Evolutionary conservation across 495 filamentous ascomycete genomes (phyloP).

Genomic region (Delitschia confertaspora): DNA sequence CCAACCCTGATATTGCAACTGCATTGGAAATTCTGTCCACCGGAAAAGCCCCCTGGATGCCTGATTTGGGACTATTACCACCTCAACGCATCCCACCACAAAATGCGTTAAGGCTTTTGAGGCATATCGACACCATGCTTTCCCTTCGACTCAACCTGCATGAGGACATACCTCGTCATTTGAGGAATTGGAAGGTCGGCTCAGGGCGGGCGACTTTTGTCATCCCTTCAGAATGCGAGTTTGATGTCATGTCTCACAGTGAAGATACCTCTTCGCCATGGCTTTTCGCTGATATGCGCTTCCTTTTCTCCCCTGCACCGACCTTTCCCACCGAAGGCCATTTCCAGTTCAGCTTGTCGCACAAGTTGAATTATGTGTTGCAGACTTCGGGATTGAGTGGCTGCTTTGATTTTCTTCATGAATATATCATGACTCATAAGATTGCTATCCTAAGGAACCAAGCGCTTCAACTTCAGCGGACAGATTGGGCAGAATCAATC

Average conservation of each 20-base stretch:
- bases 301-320: constrained; percentile 62
- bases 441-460: constrained; percentile 70
- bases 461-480: constrained; percentile 54
- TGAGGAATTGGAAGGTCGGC: constrained; percentile 63
- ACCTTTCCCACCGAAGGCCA: constrained; percentile 33
- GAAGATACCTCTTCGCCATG: constrained; percentile 73
- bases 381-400: constrained; percentile 56
- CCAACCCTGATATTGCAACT: constrained; percentile 83
- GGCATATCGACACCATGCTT: constrained; percentile 74
- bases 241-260: constrained; percentile 78
- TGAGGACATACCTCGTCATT: constrained; percentile 60
- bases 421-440: constrained; percentile 78
- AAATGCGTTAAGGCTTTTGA: constrained; percentile 57
- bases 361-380: constrained; percentile 59
- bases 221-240: constrained; percentile 77
- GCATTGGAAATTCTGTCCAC: constrained; percentile 74
- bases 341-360: constrained; percentile 56
- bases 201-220: constrained; percentile 80
- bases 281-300: constrained; percentile 86
- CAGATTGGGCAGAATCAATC: constrained; percentile 67
- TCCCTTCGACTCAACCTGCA: constrained; percentile 70
- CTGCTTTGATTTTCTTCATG: constrained; percentile 77
- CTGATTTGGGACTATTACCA: constrained; percentile 72
- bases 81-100: constrained; percentile 57
- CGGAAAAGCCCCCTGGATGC: constrained; percentile 64